Percentiles rank a stretch among this genome's conserved stretches.
Evolutionary conservation across 257 asterid species (phyloP).

Genomic region (Ilex asprella): DNA sequence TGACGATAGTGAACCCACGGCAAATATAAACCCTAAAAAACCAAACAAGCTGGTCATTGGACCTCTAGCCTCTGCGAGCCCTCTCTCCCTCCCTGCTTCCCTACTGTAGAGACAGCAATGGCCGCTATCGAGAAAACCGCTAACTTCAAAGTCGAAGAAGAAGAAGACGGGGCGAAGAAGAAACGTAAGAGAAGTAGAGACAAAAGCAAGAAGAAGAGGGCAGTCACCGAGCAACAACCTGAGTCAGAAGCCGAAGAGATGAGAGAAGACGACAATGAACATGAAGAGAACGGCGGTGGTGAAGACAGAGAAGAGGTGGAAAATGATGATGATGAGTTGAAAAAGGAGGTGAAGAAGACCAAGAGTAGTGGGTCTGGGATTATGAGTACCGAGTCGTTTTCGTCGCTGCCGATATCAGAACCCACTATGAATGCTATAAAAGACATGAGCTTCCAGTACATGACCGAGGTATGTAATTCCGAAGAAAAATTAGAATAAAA

Average conservation of each 20-base stretch:
- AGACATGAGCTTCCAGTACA: slow-evolving; percentile 63
- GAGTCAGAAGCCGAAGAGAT: background rate
- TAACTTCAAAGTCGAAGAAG: slow-evolving; percentile 3
- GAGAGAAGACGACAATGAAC: slow-evolving; percentile 8
- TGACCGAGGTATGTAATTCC: slow-evolving; percentile 69
- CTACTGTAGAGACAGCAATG: slow-evolving; percentile 1
- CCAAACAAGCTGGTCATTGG: no score
- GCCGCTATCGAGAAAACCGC: slow-evolving; percentile 15
- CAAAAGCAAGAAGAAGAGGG: slow-evolving; percentile 8
- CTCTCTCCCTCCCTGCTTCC: background rate
- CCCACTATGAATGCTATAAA: slow-evolving; percentile 66
- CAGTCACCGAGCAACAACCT: no score
- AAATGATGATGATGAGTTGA: slow-evolving; percentile 21
- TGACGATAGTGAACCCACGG: no score
- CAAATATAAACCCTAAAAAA: no score
- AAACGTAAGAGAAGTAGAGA: background rate
- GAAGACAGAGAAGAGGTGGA: slow-evolving; percentile 12
- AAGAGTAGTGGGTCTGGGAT: slow-evolving; percentile 56
- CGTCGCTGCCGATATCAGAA: slow-evolving; percentile 44
- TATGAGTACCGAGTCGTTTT: slow-evolving; percentile 69
- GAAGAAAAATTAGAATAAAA: no score
- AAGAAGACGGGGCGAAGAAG: slow-evolving; percentile 2
- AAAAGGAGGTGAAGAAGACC: slow-evolving; percentile 22
- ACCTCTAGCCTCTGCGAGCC: background rate
- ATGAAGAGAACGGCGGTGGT: slow-evolving; percentile 12